These are phyloP conservation scores for Tylopilus sp. DNA, from an alignment of 1,284 basidiomycete genomes.

Conservation along the genomic window DNA sequence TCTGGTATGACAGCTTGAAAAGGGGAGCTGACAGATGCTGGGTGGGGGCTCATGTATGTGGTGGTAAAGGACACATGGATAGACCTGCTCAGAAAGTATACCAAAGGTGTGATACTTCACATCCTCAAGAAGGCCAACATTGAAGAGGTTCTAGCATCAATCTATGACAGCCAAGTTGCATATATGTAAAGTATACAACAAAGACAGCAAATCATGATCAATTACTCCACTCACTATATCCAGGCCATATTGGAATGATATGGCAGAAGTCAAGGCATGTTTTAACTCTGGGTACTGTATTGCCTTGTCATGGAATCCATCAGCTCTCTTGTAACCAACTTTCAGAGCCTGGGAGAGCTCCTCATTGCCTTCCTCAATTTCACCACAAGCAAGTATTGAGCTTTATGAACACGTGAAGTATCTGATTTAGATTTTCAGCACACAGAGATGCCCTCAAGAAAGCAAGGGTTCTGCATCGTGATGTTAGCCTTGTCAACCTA, in stretches of 20 bases:
- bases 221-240: neutral
- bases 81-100: neutral
- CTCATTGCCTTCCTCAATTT: neutral
- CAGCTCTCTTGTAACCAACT: neutral
- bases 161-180: neutral
- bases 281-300: neutral
- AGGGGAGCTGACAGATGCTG: too few species aligned
- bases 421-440: neutral
- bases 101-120: neutral
- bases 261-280: neutral
- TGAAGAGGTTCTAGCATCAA: neutral
- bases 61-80: neutral
- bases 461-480: neutral
- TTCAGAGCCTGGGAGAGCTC: neutral
- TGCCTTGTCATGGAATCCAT: neutral
- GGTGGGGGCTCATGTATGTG: neutral
- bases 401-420: too few species aligned
- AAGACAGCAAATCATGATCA: neutral
- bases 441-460: neutral
- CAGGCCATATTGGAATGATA: neutral
- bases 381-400: neutral
- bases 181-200: neutral
- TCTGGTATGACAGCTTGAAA: too few species aligned
- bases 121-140: neutral
- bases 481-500: neutral